These are phyloP conservation scores for Aspergillus quadricinctus DNA, from an alignment of 2,329 filamentous ascomycete species.

Conservation along the genomic window DNA sequence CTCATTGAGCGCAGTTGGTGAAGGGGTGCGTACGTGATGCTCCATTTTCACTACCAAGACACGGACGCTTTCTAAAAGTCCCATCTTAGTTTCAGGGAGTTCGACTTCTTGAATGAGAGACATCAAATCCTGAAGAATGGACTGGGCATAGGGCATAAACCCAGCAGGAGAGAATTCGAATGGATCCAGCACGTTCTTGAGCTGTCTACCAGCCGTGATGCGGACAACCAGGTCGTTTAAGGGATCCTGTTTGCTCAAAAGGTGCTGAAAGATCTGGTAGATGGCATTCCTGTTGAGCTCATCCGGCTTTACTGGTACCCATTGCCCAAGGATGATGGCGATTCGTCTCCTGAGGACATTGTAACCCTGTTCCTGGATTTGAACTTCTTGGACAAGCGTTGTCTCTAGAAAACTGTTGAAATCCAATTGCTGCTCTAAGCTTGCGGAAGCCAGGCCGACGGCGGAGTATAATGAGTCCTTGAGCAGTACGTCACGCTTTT, in stretches of 20 bases:
- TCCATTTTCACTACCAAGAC: conserved; percentile 79
- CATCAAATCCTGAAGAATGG: conserved; percentile 69
- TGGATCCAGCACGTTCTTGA: conserved; percentile 76
- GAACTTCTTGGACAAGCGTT: conserved; percentile 74
- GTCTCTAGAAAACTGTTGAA: conserved; percentile 75
- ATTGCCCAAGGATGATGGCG: conserved; percentile 82
- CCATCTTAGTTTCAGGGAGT: conserved; percentile 83
- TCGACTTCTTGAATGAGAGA: conserved; percentile 74
- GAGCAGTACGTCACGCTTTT: conserved; percentile 67
- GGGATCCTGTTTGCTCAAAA: conserved; percentile 71
- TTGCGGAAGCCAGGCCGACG: conserved; percentile 77
- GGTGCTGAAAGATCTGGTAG: conserved; percentile 84
- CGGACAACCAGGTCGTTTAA: conserved; percentile 88
- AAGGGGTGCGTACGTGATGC: conserved; percentile 50
- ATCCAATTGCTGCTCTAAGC: conserved; percentile 70
- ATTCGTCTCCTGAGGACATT: conserved; percentile 83
- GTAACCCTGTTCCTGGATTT: conserved; percentile 62
- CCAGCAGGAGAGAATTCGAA: conserved; percentile 71
- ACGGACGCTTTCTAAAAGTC: conserved; percentile 79
- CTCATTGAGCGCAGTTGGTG: not conserved
- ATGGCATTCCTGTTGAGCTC: conserved; percentile 66
- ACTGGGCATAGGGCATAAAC: conserved; percentile 73
- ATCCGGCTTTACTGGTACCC: conserved; percentile 75
- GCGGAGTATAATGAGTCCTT: conserved; percentile 96
- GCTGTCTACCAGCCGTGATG: conserved; percentile 81